Conservation (phyloP, 768 basidiomycete genomes). For the Calocybe indica region DNA sequence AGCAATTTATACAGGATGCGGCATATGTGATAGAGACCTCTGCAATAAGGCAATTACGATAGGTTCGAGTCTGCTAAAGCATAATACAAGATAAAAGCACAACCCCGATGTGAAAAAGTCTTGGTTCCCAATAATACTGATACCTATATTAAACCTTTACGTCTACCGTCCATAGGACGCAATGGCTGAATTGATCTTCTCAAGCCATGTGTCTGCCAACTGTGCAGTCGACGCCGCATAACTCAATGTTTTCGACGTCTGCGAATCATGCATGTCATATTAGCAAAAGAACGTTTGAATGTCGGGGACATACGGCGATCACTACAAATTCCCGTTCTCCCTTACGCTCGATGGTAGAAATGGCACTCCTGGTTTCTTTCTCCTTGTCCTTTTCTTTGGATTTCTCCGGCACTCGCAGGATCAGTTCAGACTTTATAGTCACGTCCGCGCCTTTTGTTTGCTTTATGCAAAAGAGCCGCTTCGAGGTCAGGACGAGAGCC, state of each 20-base stretch:
- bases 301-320: slow-evolving; percentile 40
- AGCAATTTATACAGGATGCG: no score
- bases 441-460: slow-evolving; percentile 27
- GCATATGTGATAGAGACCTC: no score
- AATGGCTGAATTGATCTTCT: slow-evolving; percentile 31
- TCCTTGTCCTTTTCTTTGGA: slow-evolving; percentile 36
- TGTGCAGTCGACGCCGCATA: slow-evolving; percentile 33
- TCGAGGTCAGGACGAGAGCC: slow-evolving; percentile 51
- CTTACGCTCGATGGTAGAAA: slow-evolving; percentile 45
- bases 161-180: slow-evolving; percentile 10
- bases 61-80: no score
- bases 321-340: slow-evolving; percentile 56
- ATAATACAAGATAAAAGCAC: no score
- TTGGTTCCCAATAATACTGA: neutral
- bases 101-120: neutral
- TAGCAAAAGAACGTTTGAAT: neutral
- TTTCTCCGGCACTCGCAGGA: slow-evolving; percentile 28
- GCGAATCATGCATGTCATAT: neutral
- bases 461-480: slow-evolving; percentile 54
- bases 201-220: slow-evolving; percentile 29
- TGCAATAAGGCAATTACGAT: no score
- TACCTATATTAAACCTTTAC: slow-evolving; percentile 14
- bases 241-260: slow-evolving; percentile 42
- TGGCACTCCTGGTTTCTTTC: slow-evolving; percentile 37
- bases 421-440: slow-evolving; percentile 47